Evolutionary conservation across 768 basidiomycete species (phyloP), one percentile per base, ranked within the genome.

Genomic region (Leccinum subgranulosum): DNA sequence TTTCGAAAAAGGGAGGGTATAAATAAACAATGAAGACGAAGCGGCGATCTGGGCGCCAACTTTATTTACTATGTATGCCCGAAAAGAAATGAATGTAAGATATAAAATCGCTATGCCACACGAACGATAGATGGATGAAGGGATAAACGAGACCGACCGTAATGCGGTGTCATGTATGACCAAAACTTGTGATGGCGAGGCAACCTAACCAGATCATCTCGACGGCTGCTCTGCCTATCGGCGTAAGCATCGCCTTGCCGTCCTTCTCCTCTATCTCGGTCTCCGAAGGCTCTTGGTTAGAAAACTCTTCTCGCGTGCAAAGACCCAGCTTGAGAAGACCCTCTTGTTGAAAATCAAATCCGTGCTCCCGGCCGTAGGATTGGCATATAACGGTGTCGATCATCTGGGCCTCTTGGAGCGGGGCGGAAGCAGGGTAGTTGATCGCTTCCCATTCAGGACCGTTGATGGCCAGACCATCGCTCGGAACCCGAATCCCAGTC

Each of bases 311-410:
- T 25, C 47, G 50, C 19, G 61, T 65, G 63, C 86, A 86, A 60
- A 94, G 74, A 0, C 90, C 91, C 55, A 95, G 78, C 69, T 85
- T 83, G 61, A 84, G 79, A 54, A 94, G 77, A 0, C 90, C 92
- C 50, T 95, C 86, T 0, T 87, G 82, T n/a, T 85, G 70, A 60
- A 95, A 92, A 69, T 91, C 85, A 51, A 95, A 81, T 4, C 90
- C 90, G 1, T 75, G 71, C 29, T 85, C 81, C 21, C 86, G 81
- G 25, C 84, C 80, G 51, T 79, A 72, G 61, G 87, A 91, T 2
- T 81, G 71, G 11, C 85, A 87, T 46, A 90, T 79, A 55, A 73
- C 76, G 27, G 77, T 79, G 54, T 79, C 76, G 33, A 60, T 71
- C 57, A 70, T 65, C 29, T 73, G 69, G 25, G 68, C 61, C 34